A percentile compares a stretch with the other conserved stretches of the same genome.
These are phyloP conservation scores for Fusarium buharicum DNA, from an alignment of 2,329 filamentous ascomycete species.

Conservation along the genomic window DNA sequence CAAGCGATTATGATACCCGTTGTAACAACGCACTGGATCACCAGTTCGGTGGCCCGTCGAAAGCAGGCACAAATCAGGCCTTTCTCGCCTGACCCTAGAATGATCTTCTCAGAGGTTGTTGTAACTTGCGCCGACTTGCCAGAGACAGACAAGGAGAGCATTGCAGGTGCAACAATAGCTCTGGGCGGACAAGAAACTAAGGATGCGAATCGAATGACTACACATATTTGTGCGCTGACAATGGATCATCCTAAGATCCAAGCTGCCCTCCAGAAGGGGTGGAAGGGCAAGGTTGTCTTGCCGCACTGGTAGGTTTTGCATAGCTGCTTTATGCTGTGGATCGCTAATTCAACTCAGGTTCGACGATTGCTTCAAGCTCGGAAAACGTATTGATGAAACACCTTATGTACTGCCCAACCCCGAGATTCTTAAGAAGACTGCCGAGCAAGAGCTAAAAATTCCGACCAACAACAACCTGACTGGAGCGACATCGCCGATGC, in stretches of 20 bases:
- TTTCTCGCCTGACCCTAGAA: slow-evolving; percentile 88
- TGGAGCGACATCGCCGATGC: slow-evolving; percentile 69
- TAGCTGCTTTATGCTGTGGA: neutral
- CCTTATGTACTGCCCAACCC: slow-evolving; percentile 90
- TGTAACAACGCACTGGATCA: slow-evolving; percentile 84
- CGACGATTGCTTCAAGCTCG: slow-evolving; percentile 93
- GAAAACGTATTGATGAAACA: slow-evolving; percentile 86
- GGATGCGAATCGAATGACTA: slow-evolving; percentile 77
- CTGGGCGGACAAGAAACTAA: slow-evolving; percentile 85
- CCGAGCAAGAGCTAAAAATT: slow-evolving; percentile 66
- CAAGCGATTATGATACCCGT: slow-evolving; percentile 84
- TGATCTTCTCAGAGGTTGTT: slow-evolving; percentile 88
- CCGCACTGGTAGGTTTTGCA: slow-evolving; percentile 79
- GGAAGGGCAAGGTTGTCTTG: slow-evolving; percentile 84
- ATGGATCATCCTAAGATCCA: slow-evolving; percentile 78
- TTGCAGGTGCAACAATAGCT: slow-evolving; percentile 87
- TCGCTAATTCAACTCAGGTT: slow-evolving; percentile 69
- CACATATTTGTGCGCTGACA: slow-evolving; percentile 87
- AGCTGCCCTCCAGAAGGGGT: slow-evolving; percentile 69
- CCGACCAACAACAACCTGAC: slow-evolving; percentile 69
- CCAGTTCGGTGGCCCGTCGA: slow-evolving; percentile 72
- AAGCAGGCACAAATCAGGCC: slow-evolving; percentile 82
- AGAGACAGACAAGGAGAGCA: slow-evolving; percentile 87
- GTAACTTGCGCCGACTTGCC: slow-evolving; percentile 88
- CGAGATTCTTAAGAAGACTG: slow-evolving; percentile 74